phyloP scores from a whole-genome alignment of 495 filamentous ascomycete genomes.

The Pyrenopolyporus hunteri region DNA sequence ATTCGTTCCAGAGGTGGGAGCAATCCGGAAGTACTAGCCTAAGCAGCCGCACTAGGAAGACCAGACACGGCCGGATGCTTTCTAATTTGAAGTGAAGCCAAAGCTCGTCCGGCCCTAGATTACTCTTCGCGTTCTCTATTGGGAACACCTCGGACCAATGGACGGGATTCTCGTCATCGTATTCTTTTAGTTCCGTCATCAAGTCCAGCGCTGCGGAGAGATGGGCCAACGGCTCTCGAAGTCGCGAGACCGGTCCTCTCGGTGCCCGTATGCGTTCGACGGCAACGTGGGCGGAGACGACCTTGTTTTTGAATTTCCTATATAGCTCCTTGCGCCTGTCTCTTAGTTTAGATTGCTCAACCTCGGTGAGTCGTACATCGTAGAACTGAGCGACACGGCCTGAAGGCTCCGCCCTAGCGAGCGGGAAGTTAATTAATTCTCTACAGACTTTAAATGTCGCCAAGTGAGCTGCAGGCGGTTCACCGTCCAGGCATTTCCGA shows the following conservation, averaged over 20 bases:
- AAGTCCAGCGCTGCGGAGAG: constrained; percentile 19
- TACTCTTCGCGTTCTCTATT: neutral
- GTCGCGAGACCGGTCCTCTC: constrained; percentile 11
- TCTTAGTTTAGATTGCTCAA: constrained; percentile 23
- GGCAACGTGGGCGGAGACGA: constrained; percentile 24
- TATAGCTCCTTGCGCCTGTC: constrained; percentile 25
- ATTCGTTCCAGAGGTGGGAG: constrained; percentile 27
- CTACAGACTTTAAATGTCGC: constrained; percentile 11
- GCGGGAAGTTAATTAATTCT: constrained; percentile 10
- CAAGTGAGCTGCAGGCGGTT: constrained; percentile 6
- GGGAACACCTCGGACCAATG: constrained; percentile 39
- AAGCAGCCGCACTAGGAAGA: constrained; percentile 30
- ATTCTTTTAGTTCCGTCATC: constrained; percentile 21
- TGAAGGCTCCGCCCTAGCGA: constrained; percentile 13
- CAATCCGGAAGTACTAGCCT: constrained; percentile 19
- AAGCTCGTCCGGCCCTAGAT: constrained; percentile 17
- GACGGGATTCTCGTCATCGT: constrained; percentile 28
- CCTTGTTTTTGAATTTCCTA: constrained; percentile 12
- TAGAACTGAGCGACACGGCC: constrained; percentile 25
- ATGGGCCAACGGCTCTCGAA: constrained; percentile 11
- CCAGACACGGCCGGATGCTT: constrained; percentile 33
- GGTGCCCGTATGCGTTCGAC: constrained; percentile 3
- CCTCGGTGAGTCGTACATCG: constrained; percentile 4
- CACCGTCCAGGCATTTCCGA: constrained; percentile 23
- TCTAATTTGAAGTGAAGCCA: constrained; percentile 38